Evolutionary conservation across 129 eudicot species (phyloP).

Genomic region (Sambucus nigra): DNA sequence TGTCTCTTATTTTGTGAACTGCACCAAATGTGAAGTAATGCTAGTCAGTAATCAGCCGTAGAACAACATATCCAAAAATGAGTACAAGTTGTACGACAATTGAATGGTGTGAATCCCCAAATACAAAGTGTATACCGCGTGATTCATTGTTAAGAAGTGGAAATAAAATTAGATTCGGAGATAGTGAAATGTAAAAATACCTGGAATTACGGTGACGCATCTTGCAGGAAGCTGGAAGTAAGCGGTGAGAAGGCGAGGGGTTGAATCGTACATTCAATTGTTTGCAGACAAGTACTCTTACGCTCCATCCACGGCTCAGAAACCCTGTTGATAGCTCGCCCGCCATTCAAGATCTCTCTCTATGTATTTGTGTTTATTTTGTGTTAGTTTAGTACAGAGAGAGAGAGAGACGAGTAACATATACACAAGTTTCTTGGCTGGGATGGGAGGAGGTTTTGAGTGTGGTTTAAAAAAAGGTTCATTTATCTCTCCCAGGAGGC

Average conservation of each 20-base stretch:
- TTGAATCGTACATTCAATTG: conserved; percentile 29
- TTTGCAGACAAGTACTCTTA: conserved; percentile 9
- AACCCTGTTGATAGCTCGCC: conserved; percentile 48
- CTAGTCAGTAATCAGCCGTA: conserved; percentile 3
- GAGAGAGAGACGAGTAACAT: neutral
- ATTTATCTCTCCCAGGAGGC: neutral
- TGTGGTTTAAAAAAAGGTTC: neutral
- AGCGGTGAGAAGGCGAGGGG: conserved; percentile 38
- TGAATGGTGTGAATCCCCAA: neutral
- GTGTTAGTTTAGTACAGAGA: neutral
- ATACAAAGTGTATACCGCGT: too few species aligned
- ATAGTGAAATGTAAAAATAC: conserved; percentile 13
- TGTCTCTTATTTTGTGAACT: conserved; percentile 64
- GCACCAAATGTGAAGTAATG: conserved; percentile 16
- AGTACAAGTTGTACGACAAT: neutral
- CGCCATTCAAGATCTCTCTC: conserved; percentile 37
- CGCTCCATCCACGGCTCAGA: conserved; percentile 37
- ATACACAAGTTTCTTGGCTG: too few species aligned
- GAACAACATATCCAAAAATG: neutral
- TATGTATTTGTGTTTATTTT: neutral
- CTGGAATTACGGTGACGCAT: conserved; percentile 61
- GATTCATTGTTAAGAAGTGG: neutral
- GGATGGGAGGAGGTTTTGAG: neutral
- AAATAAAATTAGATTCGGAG: neutral
- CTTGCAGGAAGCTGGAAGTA: conserved; percentile 39